Evolutionary conservation across 1,284 basidiomycete species (phyloP).

Genomic region (Microbotryum saponariae): DNA sequence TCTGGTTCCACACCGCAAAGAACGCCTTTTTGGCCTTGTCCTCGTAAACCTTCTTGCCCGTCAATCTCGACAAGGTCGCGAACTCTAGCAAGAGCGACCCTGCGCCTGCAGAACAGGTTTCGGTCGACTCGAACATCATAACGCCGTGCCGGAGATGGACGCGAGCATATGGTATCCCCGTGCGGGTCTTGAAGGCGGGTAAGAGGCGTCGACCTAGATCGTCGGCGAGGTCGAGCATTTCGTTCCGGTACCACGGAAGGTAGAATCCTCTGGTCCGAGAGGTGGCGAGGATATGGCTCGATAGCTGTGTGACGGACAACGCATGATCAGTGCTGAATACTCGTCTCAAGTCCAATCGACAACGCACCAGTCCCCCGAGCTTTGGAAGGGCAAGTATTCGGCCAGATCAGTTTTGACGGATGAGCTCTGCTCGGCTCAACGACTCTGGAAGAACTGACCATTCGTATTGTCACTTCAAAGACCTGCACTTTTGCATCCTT

Average conservation of each 20-base stretch:
- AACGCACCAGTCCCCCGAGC: slow-evolving; percentile 60
- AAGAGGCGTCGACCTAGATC: slow-evolving; percentile 76
- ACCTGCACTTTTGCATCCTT: slow-evolving; percentile 62
- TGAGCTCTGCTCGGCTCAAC: too few species aligned
- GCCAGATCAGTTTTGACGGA: slow-evolving; percentile 68
- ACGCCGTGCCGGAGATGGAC: slow-evolving; percentile 58
- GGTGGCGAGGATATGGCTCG: slow-evolving; percentile 72
- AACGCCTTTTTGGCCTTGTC: slow-evolving; percentile 57
- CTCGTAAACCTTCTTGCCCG: slow-evolving; percentile 78
- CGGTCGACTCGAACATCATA: slow-evolving; percentile 51
- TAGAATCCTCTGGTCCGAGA: slow-evolving; percentile 38
- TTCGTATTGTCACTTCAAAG: slow-evolving; percentile 52
- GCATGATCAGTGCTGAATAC: background rate
- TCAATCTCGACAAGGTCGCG: slow-evolving; percentile 77
- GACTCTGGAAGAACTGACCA: slow-evolving; percentile 5
- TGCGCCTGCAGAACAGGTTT: slow-evolving; percentile 78
- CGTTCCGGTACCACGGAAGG: slow-evolving; percentile 45
- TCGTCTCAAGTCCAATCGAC: background rate
- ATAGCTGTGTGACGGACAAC: slow-evolving; percentile 44
- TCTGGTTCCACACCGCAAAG: slow-evolving; percentile 84
- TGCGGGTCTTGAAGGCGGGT: slow-evolving; percentile 77
- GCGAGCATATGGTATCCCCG: slow-evolving; percentile 80
- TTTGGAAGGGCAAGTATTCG: too few species aligned
- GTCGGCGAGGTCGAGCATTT: slow-evolving; percentile 67
- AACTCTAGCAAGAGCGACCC: slow-evolving; percentile 87